These are phyloP conservation scores for Ormosia semicastrata DNA, from an alignment of 306 rosid species.

Conservation along the genomic window DNA sequence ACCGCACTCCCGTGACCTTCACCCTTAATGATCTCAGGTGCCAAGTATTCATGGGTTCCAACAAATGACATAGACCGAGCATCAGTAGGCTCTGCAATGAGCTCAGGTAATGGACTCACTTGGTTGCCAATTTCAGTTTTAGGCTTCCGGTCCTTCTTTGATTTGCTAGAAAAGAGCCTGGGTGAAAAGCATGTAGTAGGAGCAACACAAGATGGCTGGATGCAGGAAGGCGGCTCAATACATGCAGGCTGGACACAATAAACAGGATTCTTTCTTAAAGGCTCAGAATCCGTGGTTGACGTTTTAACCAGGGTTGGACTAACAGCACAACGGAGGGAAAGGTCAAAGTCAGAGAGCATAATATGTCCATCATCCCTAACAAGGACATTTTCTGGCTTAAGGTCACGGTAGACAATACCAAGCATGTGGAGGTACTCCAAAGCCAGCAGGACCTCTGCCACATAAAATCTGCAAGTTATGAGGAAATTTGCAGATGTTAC, in stretches of 20 bases:
- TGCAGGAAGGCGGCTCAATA: slow-evolving; percentile 91
- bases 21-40: slow-evolving; percentile 96
- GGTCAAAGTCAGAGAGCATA: slow-evolving; percentile 96
- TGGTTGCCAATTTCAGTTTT: slow-evolving; percentile 86
- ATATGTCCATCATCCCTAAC: slow-evolving; percentile 98
- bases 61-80: slow-evolving; percentile 99
- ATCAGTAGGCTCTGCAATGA: slow-evolving; percentile 93
- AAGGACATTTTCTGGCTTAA: slow-evolving; percentile 93
- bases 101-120: slow-evolving; percentile 91
- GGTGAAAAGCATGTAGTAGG: slow-evolving; percentile 97
- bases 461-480: slow-evolving; percentile 80
- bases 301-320: slow-evolving; percentile 88
- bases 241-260: slow-evolving; percentile 96
- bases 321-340: slow-evolving; percentile 88
- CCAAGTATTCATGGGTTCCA: slow-evolving; percentile 94
- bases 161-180: slow-evolving; percentile 85
- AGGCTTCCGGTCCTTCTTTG: slow-evolving; percentile 84
- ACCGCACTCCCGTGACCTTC: slow-evolving; percentile 99
- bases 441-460: slow-evolving; percentile 89
- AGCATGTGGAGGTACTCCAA: slow-evolving; percentile 98
- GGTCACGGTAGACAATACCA: slow-evolving; percentile 99
- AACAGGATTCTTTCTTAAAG: slow-evolving; percentile 64
- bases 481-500: slow-evolving; percentile 23
- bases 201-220: slow-evolving; percentile 96
- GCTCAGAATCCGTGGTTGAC: slow-evolving; percentile 63